Conservation (phyloP, 2,329 filamentous ascomycete species). For the Xylariaceae sp. region DNA sequence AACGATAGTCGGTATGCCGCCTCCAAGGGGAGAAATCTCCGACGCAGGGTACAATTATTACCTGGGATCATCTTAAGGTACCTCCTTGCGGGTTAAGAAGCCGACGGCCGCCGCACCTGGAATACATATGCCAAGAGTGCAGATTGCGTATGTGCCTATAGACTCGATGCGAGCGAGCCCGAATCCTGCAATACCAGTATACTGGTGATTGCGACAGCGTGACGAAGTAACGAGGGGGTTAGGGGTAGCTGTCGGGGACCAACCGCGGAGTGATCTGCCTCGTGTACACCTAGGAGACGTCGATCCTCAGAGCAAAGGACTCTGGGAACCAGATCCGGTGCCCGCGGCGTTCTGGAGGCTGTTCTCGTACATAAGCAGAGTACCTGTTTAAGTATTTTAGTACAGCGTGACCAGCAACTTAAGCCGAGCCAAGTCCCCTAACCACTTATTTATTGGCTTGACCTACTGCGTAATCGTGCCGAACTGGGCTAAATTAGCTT, state of each 20-base stretch:
- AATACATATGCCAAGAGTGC: background rate
- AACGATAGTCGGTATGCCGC: slow-evolving; percentile 18
- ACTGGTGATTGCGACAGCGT: no score
- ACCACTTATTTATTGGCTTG: no score
- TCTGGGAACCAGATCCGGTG: slow-evolving; percentile 24
- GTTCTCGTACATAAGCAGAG: no score
- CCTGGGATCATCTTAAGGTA: slow-evolving; percentile 22
- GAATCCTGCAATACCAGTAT: no score
- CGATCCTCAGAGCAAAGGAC: slow-evolving; percentile 24
- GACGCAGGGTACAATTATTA: slow-evolving; percentile 25
- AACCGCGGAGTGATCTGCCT: slow-evolving; percentile 4
- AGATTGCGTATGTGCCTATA: no score
- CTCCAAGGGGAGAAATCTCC: slow-evolving; percentile 27
- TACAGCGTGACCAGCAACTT: no score
- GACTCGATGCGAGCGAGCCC: no score
- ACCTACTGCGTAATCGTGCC: no score
- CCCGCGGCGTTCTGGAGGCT: slow-evolving; percentile 21
- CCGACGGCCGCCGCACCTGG: background rate
- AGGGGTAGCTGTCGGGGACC: background rate
- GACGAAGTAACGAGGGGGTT: no score
- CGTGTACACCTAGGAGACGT: slow-evolving; percentile 15
- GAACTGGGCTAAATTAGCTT: no score
- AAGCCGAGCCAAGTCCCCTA: no score
- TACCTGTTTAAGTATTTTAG: no score
- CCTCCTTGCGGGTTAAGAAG: slow-evolving; percentile 10